Conservation (phyloP, 2,329 filamentous ascomycete species). For the Diplodia mutila region DNA sequence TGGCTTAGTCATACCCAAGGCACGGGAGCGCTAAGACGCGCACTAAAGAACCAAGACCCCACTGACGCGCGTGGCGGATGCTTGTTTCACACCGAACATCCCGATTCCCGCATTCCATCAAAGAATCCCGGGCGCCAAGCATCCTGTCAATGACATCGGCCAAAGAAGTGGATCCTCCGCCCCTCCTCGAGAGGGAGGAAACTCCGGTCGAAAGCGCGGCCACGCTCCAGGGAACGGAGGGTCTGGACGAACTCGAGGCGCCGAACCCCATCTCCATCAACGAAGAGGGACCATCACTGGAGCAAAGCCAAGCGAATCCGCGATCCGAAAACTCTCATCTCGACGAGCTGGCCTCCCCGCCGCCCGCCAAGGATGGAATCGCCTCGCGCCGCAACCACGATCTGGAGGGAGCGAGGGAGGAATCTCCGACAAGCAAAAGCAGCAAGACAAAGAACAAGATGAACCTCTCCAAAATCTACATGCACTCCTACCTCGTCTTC, state of each 20-base stretch:
- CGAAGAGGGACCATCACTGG: not conserved
- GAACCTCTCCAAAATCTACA: slow-evolving; percentile 52
- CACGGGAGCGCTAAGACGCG: not conserved
- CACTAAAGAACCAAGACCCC: not conserved
- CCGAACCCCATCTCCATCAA: not conserved
- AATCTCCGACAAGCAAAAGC: not conserved
- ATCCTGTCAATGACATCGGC: not conserved
- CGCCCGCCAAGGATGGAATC: not conserved
- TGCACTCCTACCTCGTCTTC: slow-evolving; percentile 78
- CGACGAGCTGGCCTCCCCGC: not conserved
- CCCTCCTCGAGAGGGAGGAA: not conserved
- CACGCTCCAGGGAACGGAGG: not conserved
- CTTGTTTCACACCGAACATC: not conserved
- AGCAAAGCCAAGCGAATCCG: not conserved
- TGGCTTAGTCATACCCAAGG: not conserved
- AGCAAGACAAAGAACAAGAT: no score
- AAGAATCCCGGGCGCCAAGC: not conserved
- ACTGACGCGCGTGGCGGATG: not conserved
- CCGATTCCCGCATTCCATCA: not conserved
- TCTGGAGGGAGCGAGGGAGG: not conserved
- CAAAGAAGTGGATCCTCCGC: not conserved
- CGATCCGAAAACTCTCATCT: not conserved
- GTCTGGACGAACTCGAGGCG: slow-evolving; percentile 4
- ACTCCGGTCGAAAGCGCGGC: not conserved
- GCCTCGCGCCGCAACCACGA: not conserved